These are phyloP conservation scores for sunflower (Helianthus annuus) DNA, from an alignment of 129 eudicot species.

Conservation along the genomic window HanXRQr2.0-SUNRISE NC_035445.2:92386837-92387336, in stretches of 20 bases:
- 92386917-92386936: constrained; percentile 48
- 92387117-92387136: constrained; percentile 83
- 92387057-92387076: constrained; percentile 63
- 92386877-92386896: constrained; percentile 63
- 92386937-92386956: constrained; percentile 76
- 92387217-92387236: constrained; percentile 88
- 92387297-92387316: too few relatives aligned
- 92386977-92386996: constrained; percentile 51
- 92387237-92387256: constrained; percentile 91
- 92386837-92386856: constrained; percentile 47
- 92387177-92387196: constrained; percentile 83
- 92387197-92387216: constrained; percentile 73
- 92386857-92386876: constrained; percentile 55
- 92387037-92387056: constrained; percentile 60
- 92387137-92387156: constrained; percentile 84
- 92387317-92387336: too few relatives aligned
- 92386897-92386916: constrained; percentile 58
- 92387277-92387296: too few relatives aligned
- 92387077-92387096: constrained; percentile 72
- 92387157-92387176: constrained; percentile 87
- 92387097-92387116: constrained; percentile 83
- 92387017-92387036: constrained; percentile 61
- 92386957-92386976: constrained; percentile 77
- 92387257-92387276: constrained; percentile 31
- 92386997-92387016: constrained; percentile 57